Evolutionary conservation across 768 basidiomycete genomes (phyloP), one percentile per base, ranked within the genome.

Genomic region (Podaxis rugospora): DNA sequence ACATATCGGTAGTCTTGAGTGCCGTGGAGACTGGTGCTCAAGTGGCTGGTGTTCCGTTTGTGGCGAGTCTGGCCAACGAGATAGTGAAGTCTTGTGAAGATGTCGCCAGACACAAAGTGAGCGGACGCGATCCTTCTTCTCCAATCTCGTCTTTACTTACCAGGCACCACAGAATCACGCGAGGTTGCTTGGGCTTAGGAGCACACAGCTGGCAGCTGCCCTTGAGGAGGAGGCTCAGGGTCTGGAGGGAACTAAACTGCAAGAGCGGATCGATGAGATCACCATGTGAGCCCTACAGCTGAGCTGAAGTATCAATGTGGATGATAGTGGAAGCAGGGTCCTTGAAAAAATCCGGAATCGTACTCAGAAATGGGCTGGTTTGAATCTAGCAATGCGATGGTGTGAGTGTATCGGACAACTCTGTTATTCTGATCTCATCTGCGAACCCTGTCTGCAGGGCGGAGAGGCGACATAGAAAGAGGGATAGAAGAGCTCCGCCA

Each of bases 61-160:
- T 76, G 21, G 79, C 78, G 5, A 68, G 76, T 57, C 62, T 77
- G 0, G 64, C 83, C 4, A 72, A 79, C 60, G 75, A 79, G 58
- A 83, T 85, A 59, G 68, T 72, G 16, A 59, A 69, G 6, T 62
- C 75, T 25, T 86, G 83, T 63, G 73, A 78, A 4, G 72, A 83
- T 62, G 74, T 85, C 18, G 67, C 73, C 21, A 67, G 77, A 25
- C 77, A 83, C 67, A 84, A 83, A 76, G 85, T 83, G 56, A 61
- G 64, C 51, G 37, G 16, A 44, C 18, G 16, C 16, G n/a, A 16
- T 40, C 5, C 18, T 21, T 9, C 16, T 13, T 28, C 23, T 51
- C 23, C 18, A 21, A 5, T 27, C 23, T 39, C 7, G 28, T 39
- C 36, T 36, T 21, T 5, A 39, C 27, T 44, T 11, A 52, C 18